Evolutionary conservation across 208 protist genomes (phyloP), one percentile per base, ranked within the genome.

Genomic region (Trypanosoma rangeli): DNA sequence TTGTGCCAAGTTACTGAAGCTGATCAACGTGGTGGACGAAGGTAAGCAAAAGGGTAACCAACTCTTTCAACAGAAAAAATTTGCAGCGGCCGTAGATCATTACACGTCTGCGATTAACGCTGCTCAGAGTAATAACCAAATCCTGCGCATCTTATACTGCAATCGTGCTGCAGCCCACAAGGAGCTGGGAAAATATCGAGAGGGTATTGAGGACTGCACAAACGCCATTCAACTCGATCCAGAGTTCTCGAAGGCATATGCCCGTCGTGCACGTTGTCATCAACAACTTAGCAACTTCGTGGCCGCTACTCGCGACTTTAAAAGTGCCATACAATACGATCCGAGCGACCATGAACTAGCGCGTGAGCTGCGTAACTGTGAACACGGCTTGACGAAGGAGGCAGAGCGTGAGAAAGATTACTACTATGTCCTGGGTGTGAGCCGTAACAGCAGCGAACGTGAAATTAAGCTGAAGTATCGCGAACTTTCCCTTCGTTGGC

Each of bases 91-190:
- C 26, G 79, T 89, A 5, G 80, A 92, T 42, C 76, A 88, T 61
- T 97, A 97, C 80, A 93, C 88, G 16, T 54, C 46, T 18, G 92
- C 86, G 29, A 92, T 97, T 59, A 72, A 84, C 16, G 57, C 75
- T 49, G 84, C 89, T 1, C 73, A 70, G 10, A 80, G 78, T 69
- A 95, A 94, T 59, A 78, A 90, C 39, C 82, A 94, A 62, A 88
- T 97, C 48, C 70, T 94, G 68, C 88, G 90, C 46, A 93, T 97
- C 57, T 78, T 97, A 50, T 94, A 96, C 80, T 96, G 87, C 80
- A 97, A 97, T 73, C 89, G 93, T 49, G 91, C 93, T 31, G 93
- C 93, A 13, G 90, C 93, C 15, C 78, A 92, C 70, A 96, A 95
- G 78, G 87, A 97, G 73, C 73, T 97, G 18, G 82, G 82, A 61